Evolutionary conservation across 202 grass and related monocot genomes (phyloP), one percentile per base, ranked within the genome.

Genomic region (Bolboschoenoplectus hybrid): DNA sequence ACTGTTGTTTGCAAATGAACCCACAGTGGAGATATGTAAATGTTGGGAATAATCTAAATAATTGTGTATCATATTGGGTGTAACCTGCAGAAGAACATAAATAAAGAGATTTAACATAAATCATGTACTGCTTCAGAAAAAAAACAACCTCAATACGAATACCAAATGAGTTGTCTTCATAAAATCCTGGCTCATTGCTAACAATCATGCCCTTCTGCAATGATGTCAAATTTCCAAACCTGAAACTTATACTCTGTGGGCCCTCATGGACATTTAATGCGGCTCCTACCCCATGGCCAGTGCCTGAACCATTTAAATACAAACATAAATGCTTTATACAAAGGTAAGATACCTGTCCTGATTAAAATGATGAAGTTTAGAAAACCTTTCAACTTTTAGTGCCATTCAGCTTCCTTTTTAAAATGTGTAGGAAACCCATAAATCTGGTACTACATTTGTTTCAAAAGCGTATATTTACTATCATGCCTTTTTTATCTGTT

Each of bases 161-260:
- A 82, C 96, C 96, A 91, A 98, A 95, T 6, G 89, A 89, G 69
- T 94, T 90, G 83, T 98, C 96, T 90, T 98, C 91, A 73, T 98
- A 98, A 84, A 95, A 95, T 79, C 96, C 93, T 70, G 96, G 93
- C 80, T 98, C 96, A 76, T 98, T 98, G 89, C 96, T 95, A 88
- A 98, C 90, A 86, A 95, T 91, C 93, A 98, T 98, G 62, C 96
- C 96, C 43, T 92, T 95, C 41, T 95, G 93, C 86, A 98, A 92
- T 86, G 86, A 78, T 81, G 90, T 90, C 80, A 92, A 91, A 89
- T 95, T 95, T 86, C 93, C 91, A 86, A 89, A 98, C 70, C 91
- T 90, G 80, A 95, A 98, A 84, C 96, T 98, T 88, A 98, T 98
- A 87, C 96, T 92, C 82, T 94, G 96, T 35, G 96, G 96, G 56